Conservation (phyloP, 2,329 filamentous ascomycete species). For the Corynespora cassiicola region DNA sequence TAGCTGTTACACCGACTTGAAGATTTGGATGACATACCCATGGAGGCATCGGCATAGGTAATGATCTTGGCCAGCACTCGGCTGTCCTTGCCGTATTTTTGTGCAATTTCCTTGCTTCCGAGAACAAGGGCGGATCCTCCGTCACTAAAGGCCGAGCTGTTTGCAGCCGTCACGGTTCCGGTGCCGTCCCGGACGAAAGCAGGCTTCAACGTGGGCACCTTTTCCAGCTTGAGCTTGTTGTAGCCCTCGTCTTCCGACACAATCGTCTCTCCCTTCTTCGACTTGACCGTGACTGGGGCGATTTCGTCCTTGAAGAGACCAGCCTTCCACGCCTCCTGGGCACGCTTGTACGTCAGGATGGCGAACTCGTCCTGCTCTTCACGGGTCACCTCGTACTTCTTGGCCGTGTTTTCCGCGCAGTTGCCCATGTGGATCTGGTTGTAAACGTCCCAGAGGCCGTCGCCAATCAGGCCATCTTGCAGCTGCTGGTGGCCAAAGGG, state of each 20-base stretch:
- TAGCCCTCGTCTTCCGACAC: constrained; percentile 89
- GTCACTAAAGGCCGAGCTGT: constrained; percentile 93
- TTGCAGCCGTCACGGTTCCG: constrained; percentile 92
- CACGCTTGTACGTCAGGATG: constrained; percentile 85
- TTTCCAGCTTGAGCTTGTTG: constrained; percentile 84
- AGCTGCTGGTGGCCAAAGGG: constrained; percentile 86
- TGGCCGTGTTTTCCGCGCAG: constrained; percentile 92
- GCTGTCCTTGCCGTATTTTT: constrained; percentile 77
- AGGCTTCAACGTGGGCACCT: constrained; percentile 84
- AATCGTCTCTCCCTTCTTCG: constrained; percentile 78
- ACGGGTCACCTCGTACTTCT: constrained; percentile 80
- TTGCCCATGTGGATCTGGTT: constrained; percentile 98
- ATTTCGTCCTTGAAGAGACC: constrained; percentile 90
- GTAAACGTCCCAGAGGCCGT: constrained; percentile 95
- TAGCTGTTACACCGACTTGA: constrained; percentile 6
- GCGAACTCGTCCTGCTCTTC: constrained; percentile 92
- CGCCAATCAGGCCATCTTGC: constrained; percentile 92
- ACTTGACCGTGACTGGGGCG: constrained; percentile 82
- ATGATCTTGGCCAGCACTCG: constrained; percentile 88
- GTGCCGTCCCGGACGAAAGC: constrained; percentile 89
- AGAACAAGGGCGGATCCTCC: constrained; percentile 90
- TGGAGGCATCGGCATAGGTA: constrained; percentile 85
- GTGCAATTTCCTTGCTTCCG: constrained; percentile 79
- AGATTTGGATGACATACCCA: constrained; percentile 46
- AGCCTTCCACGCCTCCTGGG: constrained; percentile 86